Base-by-base conservation (phyloP, 2,329 filamentous ascomycete species). In the Phialocephala subalpina region DNA sequence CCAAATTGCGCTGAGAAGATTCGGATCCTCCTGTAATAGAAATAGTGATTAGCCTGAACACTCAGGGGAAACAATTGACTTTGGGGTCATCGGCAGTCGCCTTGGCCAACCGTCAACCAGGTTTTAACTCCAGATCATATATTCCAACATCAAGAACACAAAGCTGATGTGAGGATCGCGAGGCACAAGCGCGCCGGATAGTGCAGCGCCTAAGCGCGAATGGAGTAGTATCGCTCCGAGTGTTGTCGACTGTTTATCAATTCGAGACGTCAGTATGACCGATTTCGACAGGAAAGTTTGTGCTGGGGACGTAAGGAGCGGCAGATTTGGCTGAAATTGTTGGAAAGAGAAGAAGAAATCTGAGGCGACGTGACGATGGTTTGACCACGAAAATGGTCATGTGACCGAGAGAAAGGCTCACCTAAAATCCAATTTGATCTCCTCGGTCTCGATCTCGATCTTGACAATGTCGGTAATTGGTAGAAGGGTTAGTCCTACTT, bases 1-100 rank as follows among this genome's bases (percentile, higher is more conserved):
- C 45, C n/a, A 49, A 6, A 49, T 49, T 49, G 45, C 45, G 20
- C 20, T 22, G 45, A 49, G 45, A 49, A 49, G 45, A 49, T 49
- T n/a, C 45, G 45, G 11, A n/a, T 49, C 20, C n/a, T 49, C 11
- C 45, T n/a, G 11, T n/a, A n/a, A 11, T 49, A 25, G 40, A 42
- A 16, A 22, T n/a, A 20, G n/a, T 49, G 8, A 49, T 49, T n/a
- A 49, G 45, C 45, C 45, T 49, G n/a, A 49, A 49, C n/a, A 22
- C 11, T 14, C 20, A 49, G 6, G 20, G n/a, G 20, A 11, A 5
- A 49, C n/a, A 22, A 20, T n/a, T 25, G 20, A 8, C 20, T 49
- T 25, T 22, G 6, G 45, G 45, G n/a, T 49, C n/a, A 49, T 49
- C 45, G n/a, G 45, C 45, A 49, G 45, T 49, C 9, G n/a, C 14